Evolutionary conservation across 768 basidiomycete genomes (phyloP).

Genomic region (Trametes gibbosa): DNA sequence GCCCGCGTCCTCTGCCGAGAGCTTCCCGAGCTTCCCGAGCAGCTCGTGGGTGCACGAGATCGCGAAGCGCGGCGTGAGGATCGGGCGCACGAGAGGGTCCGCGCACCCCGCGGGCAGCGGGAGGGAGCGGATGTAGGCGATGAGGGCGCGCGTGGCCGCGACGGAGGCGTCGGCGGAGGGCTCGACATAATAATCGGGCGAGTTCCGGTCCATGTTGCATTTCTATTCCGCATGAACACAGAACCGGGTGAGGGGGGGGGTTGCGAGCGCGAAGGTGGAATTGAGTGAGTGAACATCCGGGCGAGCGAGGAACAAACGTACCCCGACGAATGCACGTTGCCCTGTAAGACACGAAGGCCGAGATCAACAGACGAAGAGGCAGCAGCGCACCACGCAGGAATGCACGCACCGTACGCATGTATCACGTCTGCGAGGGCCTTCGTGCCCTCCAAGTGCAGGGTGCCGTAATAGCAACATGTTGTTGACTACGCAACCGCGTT

Average conservation of each 20-base stretch:
- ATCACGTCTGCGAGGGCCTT: slow-evolving; percentile 79
- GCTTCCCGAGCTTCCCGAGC: slow-evolving; percentile 54
- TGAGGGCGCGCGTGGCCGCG: slow-evolving; percentile 56
- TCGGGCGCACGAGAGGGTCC: slow-evolving; percentile 70
- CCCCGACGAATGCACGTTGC: slow-evolving; percentile 84
- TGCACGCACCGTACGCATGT: slow-evolving; percentile 49
- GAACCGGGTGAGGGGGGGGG: slow-evolving; percentile 15
- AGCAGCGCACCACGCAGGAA: background rate
- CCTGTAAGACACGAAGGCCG: slow-evolving; percentile 38
- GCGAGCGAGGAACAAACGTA: slow-evolving; percentile 28
- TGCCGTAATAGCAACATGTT: slow-evolving; percentile 90
- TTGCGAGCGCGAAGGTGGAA: background rate
- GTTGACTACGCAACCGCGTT: slow-evolving; percentile 69
- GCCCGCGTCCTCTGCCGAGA: slow-evolving; percentile 56
- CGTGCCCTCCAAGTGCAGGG: slow-evolving; percentile 76
- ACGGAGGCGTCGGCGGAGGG: slow-evolving; percentile 57
- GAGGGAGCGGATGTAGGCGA: slow-evolving; percentile 65
- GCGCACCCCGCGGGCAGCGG: slow-evolving; percentile 27
- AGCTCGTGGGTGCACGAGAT: slow-evolving; percentile 81
- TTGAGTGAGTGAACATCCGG: background rate
- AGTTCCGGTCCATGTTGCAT: slow-evolving; percentile 87
- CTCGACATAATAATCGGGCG: slow-evolving; percentile 69
- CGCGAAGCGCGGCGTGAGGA: slow-evolving; percentile 95
- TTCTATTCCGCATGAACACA: no score
- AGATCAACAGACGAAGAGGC: background rate